These are phyloP conservation scores for Friedmanniomyces endolithicus DNA, from an alignment of 495 filamentous ascomycete genomes.

Conservation along the genomic window DNA sequence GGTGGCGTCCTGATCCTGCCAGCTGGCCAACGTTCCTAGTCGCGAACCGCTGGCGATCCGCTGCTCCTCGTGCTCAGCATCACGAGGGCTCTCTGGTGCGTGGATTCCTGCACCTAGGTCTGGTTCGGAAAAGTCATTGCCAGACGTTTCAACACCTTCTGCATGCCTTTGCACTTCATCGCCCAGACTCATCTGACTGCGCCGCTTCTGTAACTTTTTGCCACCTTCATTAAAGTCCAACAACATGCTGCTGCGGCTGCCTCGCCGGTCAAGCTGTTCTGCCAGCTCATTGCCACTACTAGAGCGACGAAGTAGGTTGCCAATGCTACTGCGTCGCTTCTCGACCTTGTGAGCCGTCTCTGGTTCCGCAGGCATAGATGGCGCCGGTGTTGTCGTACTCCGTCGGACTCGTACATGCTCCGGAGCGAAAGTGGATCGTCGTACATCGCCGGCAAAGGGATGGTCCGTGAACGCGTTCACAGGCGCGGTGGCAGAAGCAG, in stretches of 20 bases:
- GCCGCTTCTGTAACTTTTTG: constrained; percentile 27
- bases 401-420: constrained; percentile 14
- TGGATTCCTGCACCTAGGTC: constrained; percentile 3
- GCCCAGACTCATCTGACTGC: constrained; percentile 21
- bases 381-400: constrained; percentile 5
- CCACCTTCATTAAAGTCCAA: constrained; percentile 15
- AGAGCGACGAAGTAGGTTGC: constrained; percentile 14
- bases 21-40: constrained; percentile 6
- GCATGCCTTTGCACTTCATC: constrained; percentile 18
- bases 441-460: constrained; percentile 56
- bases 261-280: constrained; percentile 24
- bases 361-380: neutral
- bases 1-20: constrained; percentile 30
- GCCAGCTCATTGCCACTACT: constrained; percentile 24
- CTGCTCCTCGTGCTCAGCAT: neutral
- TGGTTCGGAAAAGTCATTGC: constrained; percentile 1
- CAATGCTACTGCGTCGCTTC: constrained; percentile 13
- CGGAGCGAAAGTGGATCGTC: constrained; percentile 1
- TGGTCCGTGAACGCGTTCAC: constrained; percentile 92
- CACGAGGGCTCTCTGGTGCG: neutral
- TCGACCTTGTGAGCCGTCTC: constrained; percentile 8
- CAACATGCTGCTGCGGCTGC: constrained; percentile 12
- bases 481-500: constrained; percentile 88
- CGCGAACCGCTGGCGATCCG: neutral
- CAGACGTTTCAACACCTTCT: neutral